Evolutionary conservation across 2,329 filamentous ascomycete species (phyloP).

Genomic region (Juglanconis sp.): DNA sequence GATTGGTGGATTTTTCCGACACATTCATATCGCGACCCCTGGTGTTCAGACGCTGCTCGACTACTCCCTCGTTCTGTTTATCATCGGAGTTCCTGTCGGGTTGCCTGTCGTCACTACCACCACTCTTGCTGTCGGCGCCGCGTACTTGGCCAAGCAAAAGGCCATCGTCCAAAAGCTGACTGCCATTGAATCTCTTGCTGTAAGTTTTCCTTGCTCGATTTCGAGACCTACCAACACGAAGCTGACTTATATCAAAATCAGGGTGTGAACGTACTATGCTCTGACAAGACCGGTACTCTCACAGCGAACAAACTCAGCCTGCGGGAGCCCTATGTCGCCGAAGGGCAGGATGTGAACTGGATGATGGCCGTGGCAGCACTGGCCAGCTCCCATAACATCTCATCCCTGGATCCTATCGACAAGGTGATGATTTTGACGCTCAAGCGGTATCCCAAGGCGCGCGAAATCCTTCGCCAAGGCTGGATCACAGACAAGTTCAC

Average conservation of each 20-base stretch:
- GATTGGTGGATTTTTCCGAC: conserved; percentile 77
- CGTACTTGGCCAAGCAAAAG: conserved; percentile 74
- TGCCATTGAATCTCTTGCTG: conserved; percentile 70
- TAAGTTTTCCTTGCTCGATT: neutral
- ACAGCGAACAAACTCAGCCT: conserved; percentile 74
- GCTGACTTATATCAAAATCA: neutral
- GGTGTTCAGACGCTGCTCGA: conserved; percentile 63
- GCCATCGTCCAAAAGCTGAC: conserved; percentile 78
- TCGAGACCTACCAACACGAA: too few species aligned
- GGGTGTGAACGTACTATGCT: conserved; percentile 75
- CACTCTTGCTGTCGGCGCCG: conserved; percentile 72
- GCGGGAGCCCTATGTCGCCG: conserved; percentile 72
- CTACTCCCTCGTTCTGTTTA: conserved; percentile 68
- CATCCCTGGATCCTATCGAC: conserved; percentile 75
- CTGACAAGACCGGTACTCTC: conserved; percentile 77
- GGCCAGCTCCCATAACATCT: conserved; percentile 75
- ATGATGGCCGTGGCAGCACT: conserved; percentile 80
- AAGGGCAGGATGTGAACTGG: conserved; percentile 77
- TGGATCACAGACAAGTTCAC: conserved; percentile 78
- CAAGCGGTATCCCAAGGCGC: conserved; percentile 73
- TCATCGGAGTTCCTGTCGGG: conserved; percentile 78
- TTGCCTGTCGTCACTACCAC: conserved; percentile 77
- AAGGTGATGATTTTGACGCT: conserved; percentile 75
- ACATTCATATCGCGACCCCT: conserved; percentile 62
- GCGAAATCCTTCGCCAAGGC: conserved; percentile 70